phyloP scores from a whole-genome alignment of 352 stramenopile species.

The Pythium grandisporangium region DNA sequence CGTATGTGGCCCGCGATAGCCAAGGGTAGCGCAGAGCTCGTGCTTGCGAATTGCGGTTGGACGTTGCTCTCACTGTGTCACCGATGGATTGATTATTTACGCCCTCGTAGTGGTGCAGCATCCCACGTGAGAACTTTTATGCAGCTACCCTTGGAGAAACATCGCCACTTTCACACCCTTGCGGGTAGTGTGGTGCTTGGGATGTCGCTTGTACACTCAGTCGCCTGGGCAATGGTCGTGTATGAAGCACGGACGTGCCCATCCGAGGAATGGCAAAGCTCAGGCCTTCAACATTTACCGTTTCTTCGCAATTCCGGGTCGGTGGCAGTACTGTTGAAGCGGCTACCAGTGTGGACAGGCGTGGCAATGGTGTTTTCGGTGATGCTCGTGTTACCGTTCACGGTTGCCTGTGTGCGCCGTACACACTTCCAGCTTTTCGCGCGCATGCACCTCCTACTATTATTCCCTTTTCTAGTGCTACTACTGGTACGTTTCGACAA shows the following conservation, averaged over 20 bases:
- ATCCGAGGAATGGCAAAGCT: slow-evolving; percentile 11
- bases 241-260: slow-evolving; percentile 6
- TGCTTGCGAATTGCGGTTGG: slow-evolving; percentile 23
- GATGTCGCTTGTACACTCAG: slow-evolving; percentile 21
- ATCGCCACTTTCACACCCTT: slow-evolving; percentile 27
- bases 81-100: no score
- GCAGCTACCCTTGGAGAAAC: slow-evolving; percentile 23
- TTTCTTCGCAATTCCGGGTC: slow-evolving; percentile 11
- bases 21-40: slow-evolving; percentile 31
- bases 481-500: slow-evolving; percentile 13
- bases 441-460: slow-evolving; percentile 14
- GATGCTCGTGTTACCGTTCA: slow-evolving; percentile 16
- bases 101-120: no score
- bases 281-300: slow-evolving; percentile 6
- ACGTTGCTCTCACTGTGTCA: slow-evolving; percentile 26
- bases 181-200: slow-evolving; percentile 14
- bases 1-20: slow-evolving; percentile 17
- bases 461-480: slow-evolving; percentile 20
- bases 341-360: slow-evolving; percentile 33
- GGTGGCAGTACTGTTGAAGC: slow-evolving; percentile 1
- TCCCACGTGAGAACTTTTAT: no score
- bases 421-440: slow-evolving; percentile 20
- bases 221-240: slow-evolving; percentile 23
- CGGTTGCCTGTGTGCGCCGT: slow-evolving; percentile 7
- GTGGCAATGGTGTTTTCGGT: slow-evolving; percentile 20